These are phyloP conservation scores for Aspergillus homomorphus DNA, from an alignment of 495 filamentous ascomycete genomes.

Conservation along the genomic window DNA sequence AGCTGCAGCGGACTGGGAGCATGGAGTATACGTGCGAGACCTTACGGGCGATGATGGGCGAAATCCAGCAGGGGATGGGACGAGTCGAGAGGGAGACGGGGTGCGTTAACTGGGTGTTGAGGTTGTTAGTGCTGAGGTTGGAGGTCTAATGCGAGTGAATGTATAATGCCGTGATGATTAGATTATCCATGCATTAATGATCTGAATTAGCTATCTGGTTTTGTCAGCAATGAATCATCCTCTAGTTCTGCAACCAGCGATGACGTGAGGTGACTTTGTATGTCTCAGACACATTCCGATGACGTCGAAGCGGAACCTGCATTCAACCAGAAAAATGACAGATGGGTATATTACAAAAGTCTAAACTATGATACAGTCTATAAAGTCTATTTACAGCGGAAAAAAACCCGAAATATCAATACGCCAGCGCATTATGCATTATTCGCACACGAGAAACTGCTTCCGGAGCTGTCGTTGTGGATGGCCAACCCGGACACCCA, in stretches of 20 bases:
- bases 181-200: too few species aligned
- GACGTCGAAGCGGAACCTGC: constrained; percentile 22
- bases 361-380: constrained; percentile 5
- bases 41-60: constrained; percentile 9
- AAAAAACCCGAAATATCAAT: neutral
- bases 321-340: neutral
- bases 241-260: too few species aligned
- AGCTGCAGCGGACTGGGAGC: constrained; percentile 16
- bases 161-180: neutral
- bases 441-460: constrained; percentile 19
- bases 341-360: constrained; percentile 1
- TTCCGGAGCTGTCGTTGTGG: constrained; percentile 7
- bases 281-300: too few species aligned
- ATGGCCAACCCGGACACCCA: constrained; percentile 15
- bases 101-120: constrained; percentile 21
- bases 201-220: too few species aligned
- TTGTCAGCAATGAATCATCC: too few species aligned
- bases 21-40: constrained; percentile 18
- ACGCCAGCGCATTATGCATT: constrained; percentile 1
- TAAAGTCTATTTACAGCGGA: neutral
- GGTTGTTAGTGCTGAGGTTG: constrained; percentile 16
- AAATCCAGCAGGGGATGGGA: constrained; percentile 8
- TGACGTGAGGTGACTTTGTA: too few species aligned
- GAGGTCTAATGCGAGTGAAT: constrained; percentile 1
- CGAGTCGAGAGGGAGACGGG: constrained; percentile 12